A percentile compares a stretch with the other conserved stretches of the same genome.
Conservation (phyloP, 2,329 filamentous ascomycete species). For the Trichoderma cornu-damae region DNA sequence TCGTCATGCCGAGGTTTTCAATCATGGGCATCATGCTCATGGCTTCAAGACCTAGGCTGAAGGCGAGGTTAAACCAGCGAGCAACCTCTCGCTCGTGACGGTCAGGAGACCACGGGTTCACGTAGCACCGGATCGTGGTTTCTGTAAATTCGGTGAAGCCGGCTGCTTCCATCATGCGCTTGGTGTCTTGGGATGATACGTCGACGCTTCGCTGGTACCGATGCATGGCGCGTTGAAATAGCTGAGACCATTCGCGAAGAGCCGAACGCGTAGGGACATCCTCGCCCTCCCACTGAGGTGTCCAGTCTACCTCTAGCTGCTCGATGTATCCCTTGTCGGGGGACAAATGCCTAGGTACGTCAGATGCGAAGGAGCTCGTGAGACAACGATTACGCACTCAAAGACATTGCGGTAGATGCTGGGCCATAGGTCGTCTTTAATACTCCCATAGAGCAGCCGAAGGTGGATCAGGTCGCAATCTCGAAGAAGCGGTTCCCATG, state of each 20-base stretch:
- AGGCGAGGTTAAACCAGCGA: constrained; percentile 75
- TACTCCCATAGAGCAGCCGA: constrained; percentile 71
- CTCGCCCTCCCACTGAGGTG: constrained; percentile 65
- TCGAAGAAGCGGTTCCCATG: constrained; percentile 48
- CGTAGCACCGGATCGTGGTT: constrained; percentile 61
- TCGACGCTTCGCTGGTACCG: constrained; percentile 61
- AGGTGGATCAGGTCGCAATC: constrained; percentile 80
- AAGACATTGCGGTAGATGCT: constrained; percentile 67
- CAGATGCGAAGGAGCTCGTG: not conserved
- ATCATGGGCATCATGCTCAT: constrained; percentile 70
- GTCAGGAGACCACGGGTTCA: constrained; percentile 68
- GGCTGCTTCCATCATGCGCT: constrained; percentile 56
- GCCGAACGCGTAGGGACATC: constrained; percentile 53
- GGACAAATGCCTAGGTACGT: constrained; percentile 59
- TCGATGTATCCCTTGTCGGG: constrained; percentile 74
- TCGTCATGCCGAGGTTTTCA: constrained; percentile 38
- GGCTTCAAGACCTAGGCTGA: constrained; percentile 68
- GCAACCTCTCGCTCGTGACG: constrained; percentile 62
- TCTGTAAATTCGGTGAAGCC: constrained; percentile 80
- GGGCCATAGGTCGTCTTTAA: constrained; percentile 62
- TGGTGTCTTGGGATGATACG: constrained; percentile 46
- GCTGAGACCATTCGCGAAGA: constrained; percentile 64
- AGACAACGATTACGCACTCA: constrained; percentile 42
- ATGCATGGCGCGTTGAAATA: constrained; percentile 63
- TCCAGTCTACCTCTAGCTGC: constrained; percentile 83